Base-by-base conservation (phyloP, 2,329 filamentous ascomycete genomes). In the Botrytis aclada region DNA sequence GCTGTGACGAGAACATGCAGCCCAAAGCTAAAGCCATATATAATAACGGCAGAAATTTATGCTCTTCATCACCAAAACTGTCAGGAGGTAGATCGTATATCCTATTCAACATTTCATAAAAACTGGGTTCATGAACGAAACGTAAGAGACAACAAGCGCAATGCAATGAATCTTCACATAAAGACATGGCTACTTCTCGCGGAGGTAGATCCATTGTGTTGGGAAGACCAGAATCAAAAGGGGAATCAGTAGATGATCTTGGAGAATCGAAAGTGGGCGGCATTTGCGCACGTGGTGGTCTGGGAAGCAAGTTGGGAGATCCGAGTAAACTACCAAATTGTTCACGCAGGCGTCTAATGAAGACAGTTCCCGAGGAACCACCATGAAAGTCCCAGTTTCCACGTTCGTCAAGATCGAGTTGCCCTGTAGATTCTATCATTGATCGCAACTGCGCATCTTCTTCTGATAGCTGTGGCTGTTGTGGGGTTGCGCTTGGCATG, bases 341-440 rank as follows among this genome's bases (percentile, higher is more conserved):
- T 79, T 97, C 93, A 78, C 94, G 92, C 87, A 99, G 91, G 71
- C 93, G 90, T 76, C 90, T 89, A 77, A 98, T 87, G 81, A 98
- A 99, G 75, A 95, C 93, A 61, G 95, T 88, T 4, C 95, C 95
- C 0, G 96, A 98, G 0, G 95, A 98, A 76, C 93, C 92, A 65
- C 96, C 96, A 80, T 97, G 94, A 79, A 97, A 99, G 82, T 98
- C 95, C 90, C 94, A 97, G 78, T 96, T 90, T 60, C 95, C 95
- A 78, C 91, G 90, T 77, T 98, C 95, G 78, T 97, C 94, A 47
- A 98, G 86, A 79, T 98, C 95, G 29, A 99, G 86, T 80, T 95
- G 93, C 51, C 95, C 96, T 4, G 95, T 94, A 60, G 93, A 93
- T 80, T 95, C 93, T 73, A 98, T 94, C 95, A 99, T 98, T 41